Conservation (phyloP, 2,329 filamentous ascomycete genomes). For the Penicillium sclerotiorum region DNA sequence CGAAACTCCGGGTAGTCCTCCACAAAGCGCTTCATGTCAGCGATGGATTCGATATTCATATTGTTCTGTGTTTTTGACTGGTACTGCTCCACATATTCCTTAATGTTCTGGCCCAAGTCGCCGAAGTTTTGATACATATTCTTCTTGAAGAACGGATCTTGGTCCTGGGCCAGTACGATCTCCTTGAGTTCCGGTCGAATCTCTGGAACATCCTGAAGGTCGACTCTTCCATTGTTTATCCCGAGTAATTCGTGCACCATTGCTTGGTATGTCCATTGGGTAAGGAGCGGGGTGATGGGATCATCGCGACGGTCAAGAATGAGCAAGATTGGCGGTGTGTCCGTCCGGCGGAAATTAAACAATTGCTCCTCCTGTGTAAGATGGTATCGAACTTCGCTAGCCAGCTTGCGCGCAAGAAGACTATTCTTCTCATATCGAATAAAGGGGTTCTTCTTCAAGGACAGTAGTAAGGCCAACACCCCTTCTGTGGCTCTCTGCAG, state of each 20-base stretch:
- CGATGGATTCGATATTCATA: conserved; percentile 93
- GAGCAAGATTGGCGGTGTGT: conserved; percentile 90
- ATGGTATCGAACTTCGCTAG: conserved; percentile 86
- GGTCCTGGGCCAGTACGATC: conserved; percentile 92
- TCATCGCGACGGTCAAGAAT: conserved; percentile 91
- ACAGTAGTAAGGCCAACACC: conserved; percentile 77
- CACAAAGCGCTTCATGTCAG: conserved; percentile 98
- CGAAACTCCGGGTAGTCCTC: conserved; percentile 98
- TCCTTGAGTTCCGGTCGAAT: conserved; percentile 86
- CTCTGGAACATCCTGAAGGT: conserved; percentile 80
- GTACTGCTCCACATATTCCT: conserved; percentile 98
- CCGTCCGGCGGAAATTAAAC: conserved; percentile 93
- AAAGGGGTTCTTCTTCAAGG: conserved; percentile 94
- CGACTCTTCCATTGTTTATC: conserved; percentile 91
- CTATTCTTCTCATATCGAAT: conserved; percentile 94
- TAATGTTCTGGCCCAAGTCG: conserved; percentile 92
- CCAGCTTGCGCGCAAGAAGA: conserved; percentile 85
- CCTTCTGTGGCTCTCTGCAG: conserved; percentile 87
- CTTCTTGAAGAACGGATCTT: conserved; percentile 98
- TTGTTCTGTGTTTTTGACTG: conserved; percentile 97
- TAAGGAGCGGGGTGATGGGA: conserved; percentile 88
- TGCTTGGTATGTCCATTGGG: conserved; percentile 99
- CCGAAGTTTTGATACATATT: conserved; percentile 99
- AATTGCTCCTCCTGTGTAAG: conserved; percentile 95
- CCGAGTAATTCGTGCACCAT: conserved; percentile 98